Evolutionary conservation across 2,329 filamentous ascomycete genomes (phyloP), one percentile per base, ranked within the genome.

Genomic region (Calonectria leucothoes): DNA sequence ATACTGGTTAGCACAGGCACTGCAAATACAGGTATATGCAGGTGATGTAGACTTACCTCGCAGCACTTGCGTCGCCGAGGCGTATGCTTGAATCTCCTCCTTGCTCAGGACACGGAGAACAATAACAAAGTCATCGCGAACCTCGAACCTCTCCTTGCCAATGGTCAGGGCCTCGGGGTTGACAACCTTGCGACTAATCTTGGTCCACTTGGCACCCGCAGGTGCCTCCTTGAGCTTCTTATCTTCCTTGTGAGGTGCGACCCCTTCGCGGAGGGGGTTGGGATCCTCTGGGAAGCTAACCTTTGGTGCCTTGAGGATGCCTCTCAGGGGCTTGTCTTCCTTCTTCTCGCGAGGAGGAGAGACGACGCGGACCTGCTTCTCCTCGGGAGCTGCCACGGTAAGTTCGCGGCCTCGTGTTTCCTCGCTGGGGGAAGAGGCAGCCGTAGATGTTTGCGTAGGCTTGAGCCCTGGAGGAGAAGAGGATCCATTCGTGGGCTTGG

Each of bases 61-160:
- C 74, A 98, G 91, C 81, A 95, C 91, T 76, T 93, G 92, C 12
- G 96, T 98, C 63, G 93, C 93, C 75, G 93, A 90, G 15, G 95
- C 95, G 82, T 98, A 95, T 39, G 92, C 93, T 84, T 98, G 94
- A 70, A 98, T 98, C 81, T 98, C 95, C 78, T 97, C 94, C 84
- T 94, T 94, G 61, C 92, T 94, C 82, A 98, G 84, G 10, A 98
- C 96, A 70, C 96, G 90, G 70, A 98, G 88, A 3, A 98, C 95
- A 83, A 98, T 98, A 72, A 98, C 95, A 83, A 95, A 97, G 81
- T 98, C 95, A 73, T 95, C 91, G n/a, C 95, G 91, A 79, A 97
- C 94, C 84, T 98, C 96, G 78, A 94, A 98, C 35, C 96, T 90
- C 86, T 98, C 96, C 79, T 97, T 94, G n/a, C 94, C 94, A 74